A percentile compares a stretch with the other conserved stretches of the same genome.
These are phyloP conservation scores for Auricularia sp. DNA, from an alignment of 768 basidiomycete species.

Conservation along the genomic window DNA sequence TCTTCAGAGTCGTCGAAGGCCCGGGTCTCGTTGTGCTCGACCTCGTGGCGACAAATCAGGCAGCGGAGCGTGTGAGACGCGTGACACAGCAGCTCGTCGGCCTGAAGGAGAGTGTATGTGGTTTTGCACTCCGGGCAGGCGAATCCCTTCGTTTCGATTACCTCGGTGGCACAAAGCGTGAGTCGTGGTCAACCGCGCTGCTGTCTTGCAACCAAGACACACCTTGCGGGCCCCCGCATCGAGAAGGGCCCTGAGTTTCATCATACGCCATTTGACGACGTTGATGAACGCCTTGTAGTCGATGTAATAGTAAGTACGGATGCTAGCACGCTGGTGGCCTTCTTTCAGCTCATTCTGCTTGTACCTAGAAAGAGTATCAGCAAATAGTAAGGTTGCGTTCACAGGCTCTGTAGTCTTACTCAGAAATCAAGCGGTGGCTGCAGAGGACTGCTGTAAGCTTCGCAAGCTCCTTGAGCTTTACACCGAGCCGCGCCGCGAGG, in stretches of 20 bases:
- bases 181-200: neutral
- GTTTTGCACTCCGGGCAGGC: constrained; percentile 83
- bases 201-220: constrained; percentile 31
- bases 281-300: constrained; percentile 93
- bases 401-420: neutral
- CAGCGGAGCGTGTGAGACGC: constrained; percentile 59
- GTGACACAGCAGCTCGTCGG: constrained; percentile 72
- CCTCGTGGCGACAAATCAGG: constrained; percentile 70
- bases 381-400: neutral
- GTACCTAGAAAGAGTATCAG: constrained; percentile 37
- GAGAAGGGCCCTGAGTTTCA: constrained; percentile 82
- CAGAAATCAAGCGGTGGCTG: constrained; percentile 34
- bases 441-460: constrained; percentile 77
- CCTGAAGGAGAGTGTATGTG: constrained; percentile 78
- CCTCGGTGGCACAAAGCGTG: constrained; percentile 33
- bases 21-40: constrained; percentile 85
- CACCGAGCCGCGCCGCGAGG: constrained; percentile 79
- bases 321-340: constrained; percentile 75
- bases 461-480: constrained; percentile 82
- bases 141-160: constrained; percentile 96
- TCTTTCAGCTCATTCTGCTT: constrained; percentile 88
- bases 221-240: constrained; percentile 76
- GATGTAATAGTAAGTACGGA: constrained; percentile 91
- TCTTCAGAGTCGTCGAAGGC: constrained; percentile 65
- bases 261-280: constrained; percentile 95